Evolutionary conservation across 495 filamentous ascomycete genomes (phyloP), one percentile per base, ranked within the genome.

Genomic region (Hyaloscypha variabilis): DNA sequence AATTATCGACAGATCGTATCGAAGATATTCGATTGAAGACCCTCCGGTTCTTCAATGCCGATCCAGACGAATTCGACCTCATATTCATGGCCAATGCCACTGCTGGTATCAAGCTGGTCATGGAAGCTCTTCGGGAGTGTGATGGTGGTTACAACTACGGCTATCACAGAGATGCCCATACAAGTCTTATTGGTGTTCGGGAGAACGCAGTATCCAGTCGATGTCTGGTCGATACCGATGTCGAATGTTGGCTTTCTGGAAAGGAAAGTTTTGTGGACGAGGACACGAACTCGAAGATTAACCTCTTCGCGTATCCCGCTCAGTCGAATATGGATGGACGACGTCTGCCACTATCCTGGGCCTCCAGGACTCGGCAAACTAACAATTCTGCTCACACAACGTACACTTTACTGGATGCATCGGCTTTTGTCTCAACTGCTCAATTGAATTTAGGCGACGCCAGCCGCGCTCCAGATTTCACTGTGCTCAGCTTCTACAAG

Each of bases 311-410:
- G 19, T 97, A 90, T 72, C 92, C 94, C 13, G 93, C 87, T 2
- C 94, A 98, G 71, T 97, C 94, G 19, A 97, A 98, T 72, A 88
- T 97, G 88, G 90, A 94, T 65, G 94, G 94, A n/a, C 83, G 85
- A 14, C 85, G 92, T 14, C 79, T 91, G 51, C 92, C 93, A 10
- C 73, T 89, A 19, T 73, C 77, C 2, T 98, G 94, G 94, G 83
- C 86, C 29, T 67, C 79, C 34, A 71, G 78, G 34, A 64, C 91
- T 21, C 83, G 88, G 31, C 68, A 72, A 36, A 4, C 13, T 4
- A 52, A 54, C 67, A 56, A 26, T 46, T 67, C 54, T 19, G 24
- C 58, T 19, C 31, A 57, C 34, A 11, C n/a, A 19, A 76, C 80
- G 8, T 97, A 91, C 71, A 91, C 91, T 0, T 74, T 98, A 49